Percentiles rank a stretch among this genome's conserved stretches.
phyloP scores from a whole-genome alignment of 331 rosid genomes.

The Erythrophleum ivorense region DNA sequence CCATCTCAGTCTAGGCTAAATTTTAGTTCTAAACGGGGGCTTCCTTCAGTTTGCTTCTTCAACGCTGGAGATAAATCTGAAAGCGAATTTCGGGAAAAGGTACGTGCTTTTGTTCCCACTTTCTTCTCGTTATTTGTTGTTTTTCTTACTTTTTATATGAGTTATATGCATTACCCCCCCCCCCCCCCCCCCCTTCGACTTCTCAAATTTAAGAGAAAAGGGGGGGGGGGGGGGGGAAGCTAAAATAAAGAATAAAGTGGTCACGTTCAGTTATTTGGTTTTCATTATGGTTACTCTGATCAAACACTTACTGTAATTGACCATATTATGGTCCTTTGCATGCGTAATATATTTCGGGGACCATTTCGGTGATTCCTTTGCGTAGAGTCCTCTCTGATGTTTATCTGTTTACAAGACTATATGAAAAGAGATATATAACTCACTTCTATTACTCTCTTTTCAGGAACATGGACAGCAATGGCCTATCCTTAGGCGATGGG shows the following conservation, averaged over 20 bases:
- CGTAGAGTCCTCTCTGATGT: slow-evolving; percentile 2
- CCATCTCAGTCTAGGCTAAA: not conserved
- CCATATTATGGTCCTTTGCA: not conserved
- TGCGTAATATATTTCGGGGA: not conserved
- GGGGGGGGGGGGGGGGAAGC: no score
- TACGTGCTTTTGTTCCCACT: not conserved
- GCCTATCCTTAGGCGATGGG: slow-evolving; percentile 88
- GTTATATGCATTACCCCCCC: not conserved
- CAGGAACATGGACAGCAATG: slow-evolving; percentile 66
- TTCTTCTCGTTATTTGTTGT: not conserved
- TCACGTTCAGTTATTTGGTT: not conserved
- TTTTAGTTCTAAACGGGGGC: slow-evolving; percentile 33
- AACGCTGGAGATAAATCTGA: slow-evolving; percentile 58
- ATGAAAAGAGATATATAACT: not conserved
- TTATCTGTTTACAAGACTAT: slow-evolving; percentile 18
- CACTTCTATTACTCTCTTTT: slow-evolving; percentile 23
- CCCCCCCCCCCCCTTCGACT: not conserved
- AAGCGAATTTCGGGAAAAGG: slow-evolving; percentile 54
- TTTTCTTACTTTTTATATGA: not conserved
- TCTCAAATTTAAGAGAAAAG: not conserved
- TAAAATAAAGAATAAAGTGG: not conserved
- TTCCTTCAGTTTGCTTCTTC: slow-evolving; percentile 58
- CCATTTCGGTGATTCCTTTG: not conserved
- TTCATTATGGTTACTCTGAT: not conserved
- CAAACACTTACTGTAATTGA: not conserved